Percentiles rank a stretch among this genome's conserved stretches.
Evolutionary conservation across 2,329 filamentous ascomycete species (phyloP).

Genomic region (Nigrospora sphaerica): DNA sequence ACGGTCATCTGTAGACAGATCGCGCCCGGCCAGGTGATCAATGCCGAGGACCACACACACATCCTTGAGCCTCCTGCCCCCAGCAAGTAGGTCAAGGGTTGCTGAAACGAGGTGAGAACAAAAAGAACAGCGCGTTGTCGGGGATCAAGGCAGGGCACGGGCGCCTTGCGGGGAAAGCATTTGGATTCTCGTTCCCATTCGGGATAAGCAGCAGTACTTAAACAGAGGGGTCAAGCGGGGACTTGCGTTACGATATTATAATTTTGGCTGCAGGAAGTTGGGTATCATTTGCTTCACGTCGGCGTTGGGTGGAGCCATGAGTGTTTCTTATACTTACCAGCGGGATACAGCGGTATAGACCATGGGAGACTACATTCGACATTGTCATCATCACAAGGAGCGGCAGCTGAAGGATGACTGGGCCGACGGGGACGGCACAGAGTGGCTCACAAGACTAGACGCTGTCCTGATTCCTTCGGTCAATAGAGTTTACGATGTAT

Average conservation of each 20-base stretch:
- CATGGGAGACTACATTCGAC: too few relatives aligned
- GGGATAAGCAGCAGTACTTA: neutral
- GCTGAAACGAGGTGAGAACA: neutral
- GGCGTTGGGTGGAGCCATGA: too few relatives aligned
- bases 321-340: neutral
- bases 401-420: too few relatives aligned
- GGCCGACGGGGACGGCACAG: too few relatives aligned
- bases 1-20: constrained; percentile 79
- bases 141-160: neutral
- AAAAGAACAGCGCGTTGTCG: neutral
- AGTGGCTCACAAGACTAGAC: too few relatives aligned
- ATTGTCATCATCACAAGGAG: too few relatives aligned
- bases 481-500: too few relatives aligned
- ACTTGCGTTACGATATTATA: too few relatives aligned
- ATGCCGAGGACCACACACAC: constrained; percentile 73
- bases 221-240: too few relatives aligned
- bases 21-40: constrained; percentile 60
- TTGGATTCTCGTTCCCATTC: neutral
- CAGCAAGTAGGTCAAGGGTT: constrained; percentile 17
- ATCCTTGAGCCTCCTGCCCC: constrained; percentile 67
- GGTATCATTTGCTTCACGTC: too few relatives aligned
- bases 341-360: constrained; percentile 1
- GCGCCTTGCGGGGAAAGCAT: neutral
- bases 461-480: too few relatives aligned
- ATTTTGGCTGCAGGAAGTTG: too few relatives aligned